Percentiles rank a stretch among this genome's conserved stretches.
These are phyloP conservation scores for Trifolium fragiferum DNA, from an alignment of 306 rosid species.

Conservation along the genomic window DNA sequence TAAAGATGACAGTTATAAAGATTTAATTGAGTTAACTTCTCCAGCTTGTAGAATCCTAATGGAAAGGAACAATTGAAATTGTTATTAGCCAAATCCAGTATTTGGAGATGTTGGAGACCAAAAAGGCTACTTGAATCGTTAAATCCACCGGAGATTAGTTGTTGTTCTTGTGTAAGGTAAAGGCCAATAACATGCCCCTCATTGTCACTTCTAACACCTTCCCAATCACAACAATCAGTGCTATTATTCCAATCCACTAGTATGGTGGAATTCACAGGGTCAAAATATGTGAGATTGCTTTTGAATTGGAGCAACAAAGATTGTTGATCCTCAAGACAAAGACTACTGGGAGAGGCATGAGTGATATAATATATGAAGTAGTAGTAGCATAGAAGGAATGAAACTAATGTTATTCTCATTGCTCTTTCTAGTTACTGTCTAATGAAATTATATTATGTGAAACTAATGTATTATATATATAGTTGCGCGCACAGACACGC, in stretches of 20 bases:
- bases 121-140: slow-evolving; percentile 38
- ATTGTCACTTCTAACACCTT: background rate
- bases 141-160: slow-evolving; percentile 13
- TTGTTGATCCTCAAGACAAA: no score
- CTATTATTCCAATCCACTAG: background rate
- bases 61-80: slow-evolving; percentile 9
- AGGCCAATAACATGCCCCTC: slow-evolving; percentile 38
- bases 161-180: slow-evolving; percentile 4
- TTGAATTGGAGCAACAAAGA: no score
- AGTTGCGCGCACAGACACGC: no score
- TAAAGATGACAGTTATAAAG: no score
- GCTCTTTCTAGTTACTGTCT: no score
- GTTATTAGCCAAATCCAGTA: background rate
- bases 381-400: background rate
- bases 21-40: background rate
- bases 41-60: slow-evolving; percentile 11
- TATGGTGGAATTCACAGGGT: background rate
- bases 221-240: background rate
- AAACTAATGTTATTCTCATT: background rate
- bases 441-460: no score
- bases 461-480: no score
- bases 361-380: no score
- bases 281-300: no score
- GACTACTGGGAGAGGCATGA: no score
- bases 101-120: slow-evolving; percentile 41